Percentiles rank a stretch among this genome's conserved stretches.
Evolutionary conservation across 352 stramenopile genomes (phyloP).

Genomic region (Phytopythium oedochilum): DNA sequence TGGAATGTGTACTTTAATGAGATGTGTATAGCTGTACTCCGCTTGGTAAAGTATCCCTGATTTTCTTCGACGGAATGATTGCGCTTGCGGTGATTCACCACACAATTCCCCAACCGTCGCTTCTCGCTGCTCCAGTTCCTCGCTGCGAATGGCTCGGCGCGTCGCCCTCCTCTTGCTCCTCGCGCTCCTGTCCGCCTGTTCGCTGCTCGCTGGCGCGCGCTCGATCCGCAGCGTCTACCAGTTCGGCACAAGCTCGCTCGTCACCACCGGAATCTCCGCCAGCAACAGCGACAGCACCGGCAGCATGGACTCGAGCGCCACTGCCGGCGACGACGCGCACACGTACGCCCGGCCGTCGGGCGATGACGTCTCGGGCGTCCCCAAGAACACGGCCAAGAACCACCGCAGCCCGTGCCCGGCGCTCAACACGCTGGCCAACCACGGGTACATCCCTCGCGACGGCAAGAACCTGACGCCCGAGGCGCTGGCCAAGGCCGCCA

Average conservation of each 20-base stretch:
- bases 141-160: no score
- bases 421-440: constrained; percentile 71
- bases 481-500: constrained; percentile 30
- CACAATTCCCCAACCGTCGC: no score
- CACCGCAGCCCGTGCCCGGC: constrained; percentile 59
- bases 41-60: no score
- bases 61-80: no score
- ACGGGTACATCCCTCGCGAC: constrained; percentile 55
- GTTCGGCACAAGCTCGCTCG: neutral
- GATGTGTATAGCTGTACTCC: no score
- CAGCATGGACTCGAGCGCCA: neutral
- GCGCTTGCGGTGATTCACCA: no score
- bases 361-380: constrained; percentile 36
- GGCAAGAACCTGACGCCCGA: constrained; percentile 43
- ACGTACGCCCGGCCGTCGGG: constrained; percentile 36
- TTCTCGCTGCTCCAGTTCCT: no score
- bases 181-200: neutral
- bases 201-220: neutral
- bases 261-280: neutral
- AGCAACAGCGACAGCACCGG: neutral
- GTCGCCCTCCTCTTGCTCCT: neutral
- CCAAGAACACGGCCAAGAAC: constrained; percentile 28
- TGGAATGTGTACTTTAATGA: no score
- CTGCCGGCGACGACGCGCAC: constrained; percentile 14
- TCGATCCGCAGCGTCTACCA: neutral